Base-by-base conservation (phyloP, 352 stramenopile species). In the Phytopythium mirpurense region DNA sequence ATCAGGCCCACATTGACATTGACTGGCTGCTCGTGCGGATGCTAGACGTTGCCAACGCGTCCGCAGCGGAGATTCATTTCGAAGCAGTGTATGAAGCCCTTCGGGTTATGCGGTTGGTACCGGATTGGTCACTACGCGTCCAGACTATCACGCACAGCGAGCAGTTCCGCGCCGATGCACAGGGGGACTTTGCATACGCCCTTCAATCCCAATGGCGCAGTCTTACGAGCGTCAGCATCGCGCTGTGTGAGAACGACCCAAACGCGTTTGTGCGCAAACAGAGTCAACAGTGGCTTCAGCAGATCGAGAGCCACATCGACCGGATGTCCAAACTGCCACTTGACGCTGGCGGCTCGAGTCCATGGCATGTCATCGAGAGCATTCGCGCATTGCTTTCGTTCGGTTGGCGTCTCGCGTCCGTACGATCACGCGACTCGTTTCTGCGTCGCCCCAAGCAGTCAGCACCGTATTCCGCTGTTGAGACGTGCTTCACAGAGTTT, bases 221-320 rank as follows among this genome's bases (percentile, higher is more conserved):
- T 11, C 58, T 80, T 24, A 54, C 65, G 24, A 64, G 57, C 6
- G 54, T 66, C 21, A 72, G 53, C 18, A 49, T 84, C 1, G 57
- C 57, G 2, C 6, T 88, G 10, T 77, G 66, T 18, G 73, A 69
- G 29, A 81, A 82, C 42, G 78, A 88, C 40, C 74, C 68, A 1
- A 88, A 88, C 36, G 36, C 66, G 14, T 83, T 80, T 23, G 52
- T 80, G 18, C 67, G 72, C 16, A 67, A 59, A 3, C 62, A 72
- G 32, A 65, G 43, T 41, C 50, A 57, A 42, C 47, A 54, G 27
- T 43, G 66, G 29, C 38, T 62, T 15, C 55, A 57, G 34, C 60
- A 23, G 3, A 65, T 72, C 32, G 60, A 65, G 9, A 56, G 63
- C 23, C 38, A 44, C 11, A 41, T 82, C 31, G 16, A 14, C 37